phyloP scores from a whole-genome alignment of 2,329 filamentous ascomycete genomes.

The Claviceps pusilla region DNA sequence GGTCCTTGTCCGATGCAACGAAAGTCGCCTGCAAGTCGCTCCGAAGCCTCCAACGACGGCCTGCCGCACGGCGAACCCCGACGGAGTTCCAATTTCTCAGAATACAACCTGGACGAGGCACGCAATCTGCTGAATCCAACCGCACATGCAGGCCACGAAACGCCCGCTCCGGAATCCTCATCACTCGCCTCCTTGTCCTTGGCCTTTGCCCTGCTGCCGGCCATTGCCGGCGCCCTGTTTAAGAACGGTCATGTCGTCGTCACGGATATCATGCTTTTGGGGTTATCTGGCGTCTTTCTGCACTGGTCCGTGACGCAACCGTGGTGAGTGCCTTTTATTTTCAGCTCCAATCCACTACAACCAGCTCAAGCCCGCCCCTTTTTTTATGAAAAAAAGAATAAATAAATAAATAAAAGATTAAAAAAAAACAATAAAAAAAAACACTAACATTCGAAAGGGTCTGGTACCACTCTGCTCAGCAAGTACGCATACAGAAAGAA shows the following conservation, averaged over 20 bases:
- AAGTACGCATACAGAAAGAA: constrained; percentile 40
- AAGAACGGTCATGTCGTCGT: constrained; percentile 69
- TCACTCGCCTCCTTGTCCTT: constrained; percentile 70
- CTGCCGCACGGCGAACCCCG: constrained; percentile 27
- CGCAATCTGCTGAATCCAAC: constrained; percentile 48
- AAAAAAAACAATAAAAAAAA: neutral
- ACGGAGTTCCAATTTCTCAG: constrained; percentile 65
- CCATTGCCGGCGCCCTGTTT: constrained; percentile 71
- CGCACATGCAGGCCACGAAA: constrained; percentile 23
- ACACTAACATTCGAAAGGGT: constrained; percentile 30
- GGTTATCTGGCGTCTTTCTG: constrained; percentile 68
- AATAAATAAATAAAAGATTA: no score
- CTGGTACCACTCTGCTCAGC: constrained; percentile 61
- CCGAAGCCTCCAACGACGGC: constrained; percentile 15
- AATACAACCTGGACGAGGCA: constrained; percentile 55
- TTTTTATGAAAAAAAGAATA: no score
- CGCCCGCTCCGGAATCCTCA: constrained; percentile 38
- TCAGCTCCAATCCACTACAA: neutral
- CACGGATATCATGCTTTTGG: constrained; percentile 71
- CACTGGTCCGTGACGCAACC: constrained; percentile 86
- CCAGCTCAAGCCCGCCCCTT: no score
- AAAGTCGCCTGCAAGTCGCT: constrained; percentile 8
- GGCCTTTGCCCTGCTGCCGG: constrained; percentile 69
- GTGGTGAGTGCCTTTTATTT: constrained; percentile 45
- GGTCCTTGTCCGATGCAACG: constrained; percentile 9